Conservation (phyloP, 305 asterid species). For the Fraxinus xanthoxyloides region DNA sequence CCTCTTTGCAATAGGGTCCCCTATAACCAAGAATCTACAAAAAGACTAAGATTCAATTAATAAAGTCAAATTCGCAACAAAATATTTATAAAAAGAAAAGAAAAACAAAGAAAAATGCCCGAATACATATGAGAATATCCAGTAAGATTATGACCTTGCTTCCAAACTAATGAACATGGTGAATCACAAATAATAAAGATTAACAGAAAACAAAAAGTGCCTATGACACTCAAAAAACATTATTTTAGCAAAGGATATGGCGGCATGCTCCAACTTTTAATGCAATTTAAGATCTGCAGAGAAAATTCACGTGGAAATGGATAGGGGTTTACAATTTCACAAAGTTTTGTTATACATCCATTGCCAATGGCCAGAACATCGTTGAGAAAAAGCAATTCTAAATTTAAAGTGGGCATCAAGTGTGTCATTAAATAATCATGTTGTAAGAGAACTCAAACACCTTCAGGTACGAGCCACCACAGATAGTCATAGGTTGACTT, state of each 20-base stretch:
- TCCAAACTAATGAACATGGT: constrained; percentile 9
- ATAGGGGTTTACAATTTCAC: constrained; percentile 3
- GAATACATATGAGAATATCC: not conserved
- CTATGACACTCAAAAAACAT: not conserved
- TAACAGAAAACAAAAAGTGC: not conserved
- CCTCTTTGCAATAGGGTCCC: constrained; percentile 83
- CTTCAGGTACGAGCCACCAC: constrained; percentile 99
- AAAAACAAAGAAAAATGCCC: not conserved
- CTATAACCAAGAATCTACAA: constrained; percentile 37
- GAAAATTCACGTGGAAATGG: not conserved
- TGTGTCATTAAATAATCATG: not conserved
- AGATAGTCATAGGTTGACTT: constrained; percentile 86
- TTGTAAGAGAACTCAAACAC: constrained; percentile 33
- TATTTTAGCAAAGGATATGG: constrained; percentile 4
- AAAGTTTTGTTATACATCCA: not conserved
- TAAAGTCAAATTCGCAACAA: not conserved
- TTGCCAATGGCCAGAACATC: not conserved
- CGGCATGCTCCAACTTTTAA: not conserved
- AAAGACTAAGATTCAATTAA: constrained; percentile 5
- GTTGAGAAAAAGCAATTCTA: not conserved
- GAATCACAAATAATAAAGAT: constrained; percentile 2
- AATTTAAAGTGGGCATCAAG: not conserved
- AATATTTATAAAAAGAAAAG: not conserved
- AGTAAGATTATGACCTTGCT: not conserved
- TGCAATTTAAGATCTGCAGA: constrained; percentile 3